Base-by-base conservation (phyloP, 2,329 filamentous ascomycete genomes). In the Fusarium guadeloupense region DNA sequence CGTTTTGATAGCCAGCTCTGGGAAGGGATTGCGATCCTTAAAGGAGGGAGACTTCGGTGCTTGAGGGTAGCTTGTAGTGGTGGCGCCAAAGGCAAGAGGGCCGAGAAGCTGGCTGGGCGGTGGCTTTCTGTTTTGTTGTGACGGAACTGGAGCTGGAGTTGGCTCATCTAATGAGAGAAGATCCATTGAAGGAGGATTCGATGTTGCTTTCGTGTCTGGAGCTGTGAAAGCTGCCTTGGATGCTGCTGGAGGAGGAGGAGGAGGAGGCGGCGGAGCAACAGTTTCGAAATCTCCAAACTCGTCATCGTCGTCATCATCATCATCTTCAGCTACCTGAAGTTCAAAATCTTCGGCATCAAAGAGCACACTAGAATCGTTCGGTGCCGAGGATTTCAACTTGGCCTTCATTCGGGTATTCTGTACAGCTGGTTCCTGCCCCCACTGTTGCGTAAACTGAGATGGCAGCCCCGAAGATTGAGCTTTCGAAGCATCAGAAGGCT, bases 321-420 rank as follows among this genome's bases (percentile, higher is more conserved):
- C 75, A 7, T 76, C 78, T 10, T 76, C 76, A 6, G 69, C 72
- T 3, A 68, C 71, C 28, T 77, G 71, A 13, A 77, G 69, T 47
- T 80, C 80, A 62, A 83, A 83, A 43, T 85, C 81, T 35, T 84
- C 82, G 30, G 84, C 88, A 72, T 91, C 88, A 70, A 91, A 91
- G 4, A 91, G 76, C 4, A 91, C 82, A 62, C 86, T 83, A 3
- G 83, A 74, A 37, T 85, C 75, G 2, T 70, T 59, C 12, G 72
- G 55, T 9, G 55, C 42, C 8, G 68, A 60, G 9, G 49, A 30
- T 46, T 63, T 72, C 20, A 65, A 58, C 40, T 58, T 72, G 7
- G 68, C 53, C 20, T 66, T 71, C 25, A 68, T 52, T 13, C 54
- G 60, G 23, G 51, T 44, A n/a, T 57, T 54, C 26, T 45, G 50